A percentile compares a stretch with the other conserved stretches of the same genome.
Conservation (phyloP, 768 basidiomycete genomes). For the Amanita thiersii region DNA sequence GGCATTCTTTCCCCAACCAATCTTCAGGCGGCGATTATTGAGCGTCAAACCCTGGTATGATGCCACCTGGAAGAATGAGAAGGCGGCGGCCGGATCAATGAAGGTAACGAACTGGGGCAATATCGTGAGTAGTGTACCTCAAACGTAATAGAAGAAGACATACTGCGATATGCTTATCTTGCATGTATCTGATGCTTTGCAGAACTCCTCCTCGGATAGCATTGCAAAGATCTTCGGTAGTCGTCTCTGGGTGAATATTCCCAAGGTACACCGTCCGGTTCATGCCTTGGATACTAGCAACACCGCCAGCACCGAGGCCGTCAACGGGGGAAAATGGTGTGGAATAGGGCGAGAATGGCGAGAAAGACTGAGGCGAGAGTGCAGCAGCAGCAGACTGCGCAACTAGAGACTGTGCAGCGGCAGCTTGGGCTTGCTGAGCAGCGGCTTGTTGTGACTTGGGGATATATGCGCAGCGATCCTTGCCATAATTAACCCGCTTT, state of each 20-base stretch:
- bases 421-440: conserved; percentile 79
- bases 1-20: conserved; percentile 97
- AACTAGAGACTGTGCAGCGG: conserved; percentile 65
- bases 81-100: conserved; percentile 87
- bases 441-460: conserved; percentile 92
- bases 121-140: conserved; percentile 6
- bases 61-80: conserved; percentile 91
- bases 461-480: conserved; percentile 96
- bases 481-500: conserved; percentile 96
- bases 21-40: conserved; percentile 90
- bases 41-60: conserved; percentile 84
- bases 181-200: conserved; percentile 92
- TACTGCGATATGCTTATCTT: conserved; percentile 95
- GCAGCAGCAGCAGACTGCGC: conserved; percentile 41
- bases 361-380: conserved; percentile 23
- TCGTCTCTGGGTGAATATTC: conserved; percentile 95
- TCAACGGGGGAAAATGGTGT: conserved; percentile 40
- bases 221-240: conserved; percentile 92
- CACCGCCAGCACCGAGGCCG: conserved; percentile 23
- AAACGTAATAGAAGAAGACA: conserved; percentile 20
- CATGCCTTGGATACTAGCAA: conserved; percentile 40
- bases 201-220: conserved; percentile 94
- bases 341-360: conserved; percentile 43
- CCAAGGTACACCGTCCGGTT: conserved; percentile 95
- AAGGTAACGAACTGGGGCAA: conserved; percentile 83